phyloP scores from a whole-genome alignment of 805 yeast genomes.

The Candida schatavii region DNA sequence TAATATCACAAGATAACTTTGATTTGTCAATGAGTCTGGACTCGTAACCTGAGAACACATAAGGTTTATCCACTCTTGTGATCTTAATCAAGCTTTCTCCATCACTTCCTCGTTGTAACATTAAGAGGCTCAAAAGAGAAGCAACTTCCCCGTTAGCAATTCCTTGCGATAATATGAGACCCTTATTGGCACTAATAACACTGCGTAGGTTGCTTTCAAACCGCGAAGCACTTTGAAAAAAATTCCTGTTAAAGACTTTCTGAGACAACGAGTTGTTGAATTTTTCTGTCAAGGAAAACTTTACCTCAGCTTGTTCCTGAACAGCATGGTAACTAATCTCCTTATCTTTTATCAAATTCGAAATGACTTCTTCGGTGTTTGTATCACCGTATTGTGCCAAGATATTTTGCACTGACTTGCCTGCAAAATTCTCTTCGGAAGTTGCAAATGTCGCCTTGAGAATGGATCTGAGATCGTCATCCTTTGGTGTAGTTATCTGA shows the following conservation, averaged over 20 bases:
- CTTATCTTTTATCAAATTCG: conserved; percentile 50
- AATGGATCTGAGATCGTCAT: conserved; percentile 38
- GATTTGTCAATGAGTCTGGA: conserved; percentile 72
- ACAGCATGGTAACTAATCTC: conserved; percentile 51
- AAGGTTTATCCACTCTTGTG: conserved; percentile 54
- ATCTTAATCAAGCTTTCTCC: conserved; percentile 16
- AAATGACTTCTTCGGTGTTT: conserved; percentile 47
- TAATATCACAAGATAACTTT: conserved; percentile 63
- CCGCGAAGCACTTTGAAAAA: conserved; percentile 44
- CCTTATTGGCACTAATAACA: conserved; percentile 47
- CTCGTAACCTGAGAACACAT: conserved; percentile 61
- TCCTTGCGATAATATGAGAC: conserved; percentile 51
- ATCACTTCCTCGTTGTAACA: conserved; percentile 17
- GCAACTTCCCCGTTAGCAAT: conserved; percentile 64
- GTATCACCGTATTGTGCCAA: conserved; percentile 46
- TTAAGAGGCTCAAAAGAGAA: conserved; percentile 52
- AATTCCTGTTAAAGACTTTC: conserved; percentile 31
- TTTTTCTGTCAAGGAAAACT: conserved; percentile 56
- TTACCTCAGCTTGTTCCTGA: conserved; percentile 36
- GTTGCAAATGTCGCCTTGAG: conserved; percentile 61
- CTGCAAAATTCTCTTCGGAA: conserved; percentile 44
- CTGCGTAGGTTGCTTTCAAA: conserved; percentile 45
- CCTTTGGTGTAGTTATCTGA: conserved; percentile 7
- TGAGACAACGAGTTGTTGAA: conserved; percentile 39
- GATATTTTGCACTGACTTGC: conserved; percentile 44